Conservation (phyloP, 164 flowering plant species). For the Cinnamomum micranthum region DNA sequence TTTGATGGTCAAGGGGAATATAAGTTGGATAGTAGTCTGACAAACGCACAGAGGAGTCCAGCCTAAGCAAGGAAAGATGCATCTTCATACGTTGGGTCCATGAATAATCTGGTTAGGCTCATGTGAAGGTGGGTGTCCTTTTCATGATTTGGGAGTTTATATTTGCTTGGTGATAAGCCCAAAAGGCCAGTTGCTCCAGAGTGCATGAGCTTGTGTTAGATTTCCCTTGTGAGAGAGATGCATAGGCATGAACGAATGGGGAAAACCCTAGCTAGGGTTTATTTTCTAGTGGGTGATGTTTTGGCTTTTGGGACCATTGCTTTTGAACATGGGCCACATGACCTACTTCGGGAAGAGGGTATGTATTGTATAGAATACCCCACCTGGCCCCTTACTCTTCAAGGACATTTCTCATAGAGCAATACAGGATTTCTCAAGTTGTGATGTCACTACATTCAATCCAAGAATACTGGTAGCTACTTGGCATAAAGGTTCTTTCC, state of each 20-base stretch:
- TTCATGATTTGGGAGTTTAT: background rate
- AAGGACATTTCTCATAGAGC: background rate
- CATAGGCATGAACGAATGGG: background rate
- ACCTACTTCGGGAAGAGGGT: background rate
- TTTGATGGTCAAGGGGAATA: background rate
- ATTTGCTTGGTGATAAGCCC: background rate
- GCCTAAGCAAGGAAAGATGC: background rate
- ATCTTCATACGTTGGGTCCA: constrained; percentile 1
- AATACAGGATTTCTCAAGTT: background rate
- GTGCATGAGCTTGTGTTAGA: background rate
- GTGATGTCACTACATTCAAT: background rate
- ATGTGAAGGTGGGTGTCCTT: constrained; percentile 3
- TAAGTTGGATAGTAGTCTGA: background rate
- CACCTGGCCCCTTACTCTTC: background rate
- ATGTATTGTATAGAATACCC: background rate
- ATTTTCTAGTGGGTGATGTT: background rate
- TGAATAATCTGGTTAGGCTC: constrained; percentile 5
- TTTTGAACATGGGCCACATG: background rate
- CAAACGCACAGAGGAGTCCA: background rate
- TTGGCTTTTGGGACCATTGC: background rate
- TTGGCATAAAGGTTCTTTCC: background rate
- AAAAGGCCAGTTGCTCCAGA: background rate
- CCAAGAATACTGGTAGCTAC: background rate
- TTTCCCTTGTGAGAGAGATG: background rate
- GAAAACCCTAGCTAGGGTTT: background rate